Evolutionary conservation across 805 yeast genomes (phyloP).

Genomic region (Millerozyma acaciae): DNA sequence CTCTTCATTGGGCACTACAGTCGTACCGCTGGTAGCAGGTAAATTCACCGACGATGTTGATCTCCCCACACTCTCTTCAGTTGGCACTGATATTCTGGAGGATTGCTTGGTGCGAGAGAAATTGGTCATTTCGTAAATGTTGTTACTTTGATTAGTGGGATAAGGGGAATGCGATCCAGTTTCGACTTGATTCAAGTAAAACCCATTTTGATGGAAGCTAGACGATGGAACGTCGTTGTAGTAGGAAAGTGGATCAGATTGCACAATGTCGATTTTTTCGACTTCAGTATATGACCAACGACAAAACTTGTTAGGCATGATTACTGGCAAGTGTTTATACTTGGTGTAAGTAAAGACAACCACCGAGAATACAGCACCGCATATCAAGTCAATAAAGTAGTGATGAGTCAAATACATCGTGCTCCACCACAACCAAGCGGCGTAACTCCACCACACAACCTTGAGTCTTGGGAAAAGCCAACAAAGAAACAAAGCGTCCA

Average conservation of each 20-base stretch:
- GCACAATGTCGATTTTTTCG: constrained; percentile 19
- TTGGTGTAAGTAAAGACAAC: constrained; percentile 66
- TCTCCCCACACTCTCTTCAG: constrained; percentile 14
- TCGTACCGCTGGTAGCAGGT: constrained; percentile 2
- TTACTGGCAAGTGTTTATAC: constrained; percentile 63
- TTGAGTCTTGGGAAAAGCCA: constrained; percentile 74
- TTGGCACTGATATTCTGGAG: constrained; percentile 16
- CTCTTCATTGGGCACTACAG: constrained; percentile 7
- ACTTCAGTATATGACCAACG: constrained; percentile 62
- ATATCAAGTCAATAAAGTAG: constrained; percentile 87
- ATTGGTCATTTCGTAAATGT: constrained; percentile 19
- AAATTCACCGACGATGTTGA: constrained; percentile 11
- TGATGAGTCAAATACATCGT: constrained; percentile 98
- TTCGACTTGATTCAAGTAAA: constrained; percentile 3
- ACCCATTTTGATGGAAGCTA: background rate
- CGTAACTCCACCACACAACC: constrained; percentile 69
- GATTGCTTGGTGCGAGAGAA: constrained; percentile 27
- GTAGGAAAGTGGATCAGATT: constrained; percentile 29
- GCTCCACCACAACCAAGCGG: constrained; percentile 96
- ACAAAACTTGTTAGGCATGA: constrained; percentile 50
- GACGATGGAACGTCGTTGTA: constrained; percentile 3
- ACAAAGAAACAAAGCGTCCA: constrained; percentile 84
- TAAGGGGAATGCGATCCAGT: constrained; percentile 1
- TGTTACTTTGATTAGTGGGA: constrained; percentile 5
- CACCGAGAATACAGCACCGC: constrained; percentile 85